These are phyloP conservation scores for Solanum chacoense DNA, from an alignment of 305 asterid species.

Conservation along the genomic window DNA sequence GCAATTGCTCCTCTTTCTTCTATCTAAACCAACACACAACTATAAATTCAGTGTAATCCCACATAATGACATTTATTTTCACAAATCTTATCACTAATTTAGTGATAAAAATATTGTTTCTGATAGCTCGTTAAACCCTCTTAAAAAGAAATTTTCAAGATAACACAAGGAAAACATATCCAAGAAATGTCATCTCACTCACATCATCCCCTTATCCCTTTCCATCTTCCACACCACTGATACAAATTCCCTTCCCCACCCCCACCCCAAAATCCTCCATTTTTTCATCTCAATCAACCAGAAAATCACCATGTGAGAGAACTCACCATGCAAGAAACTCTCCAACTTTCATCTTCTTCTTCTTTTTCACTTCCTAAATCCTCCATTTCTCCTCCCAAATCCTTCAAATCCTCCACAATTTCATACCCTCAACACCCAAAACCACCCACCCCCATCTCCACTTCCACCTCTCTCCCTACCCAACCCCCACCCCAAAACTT, in stretches of 20 bases:
- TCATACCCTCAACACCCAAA: conserved; percentile 21
- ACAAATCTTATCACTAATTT: accelerated
- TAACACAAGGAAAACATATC: neutral
- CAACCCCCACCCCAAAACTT: conserved; percentile 1
- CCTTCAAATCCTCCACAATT: conserved; percentile 19
- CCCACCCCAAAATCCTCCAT: neutral
- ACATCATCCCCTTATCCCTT: neutral
- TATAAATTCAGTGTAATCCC: no score
- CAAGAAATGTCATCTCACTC: neutral
- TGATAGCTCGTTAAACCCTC: neutral
- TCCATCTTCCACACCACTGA: neutral
- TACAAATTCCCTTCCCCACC: neutral
- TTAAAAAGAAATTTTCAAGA: neutral
- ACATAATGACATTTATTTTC: accelerated
- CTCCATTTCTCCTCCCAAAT: conserved; percentile 13
- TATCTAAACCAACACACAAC: no score
- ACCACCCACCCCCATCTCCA: conserved; percentile 5
- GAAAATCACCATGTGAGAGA: neutral
- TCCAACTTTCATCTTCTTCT: conserved; percentile 26
- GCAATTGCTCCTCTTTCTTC: neutral
- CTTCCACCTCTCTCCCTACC: conserved; percentile 2
- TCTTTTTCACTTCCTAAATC: conserved; percentile 9
- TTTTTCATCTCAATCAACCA: neutral
- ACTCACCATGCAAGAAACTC: conserved; percentile 43
- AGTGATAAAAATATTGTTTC: accelerated